A percentile compares a stretch with the other conserved stretches of the same genome.
These are phyloP conservation scores for Medicago ruthenica DNA, from an alignment of 306 rosid species.

Conservation along the genomic window DNA sequence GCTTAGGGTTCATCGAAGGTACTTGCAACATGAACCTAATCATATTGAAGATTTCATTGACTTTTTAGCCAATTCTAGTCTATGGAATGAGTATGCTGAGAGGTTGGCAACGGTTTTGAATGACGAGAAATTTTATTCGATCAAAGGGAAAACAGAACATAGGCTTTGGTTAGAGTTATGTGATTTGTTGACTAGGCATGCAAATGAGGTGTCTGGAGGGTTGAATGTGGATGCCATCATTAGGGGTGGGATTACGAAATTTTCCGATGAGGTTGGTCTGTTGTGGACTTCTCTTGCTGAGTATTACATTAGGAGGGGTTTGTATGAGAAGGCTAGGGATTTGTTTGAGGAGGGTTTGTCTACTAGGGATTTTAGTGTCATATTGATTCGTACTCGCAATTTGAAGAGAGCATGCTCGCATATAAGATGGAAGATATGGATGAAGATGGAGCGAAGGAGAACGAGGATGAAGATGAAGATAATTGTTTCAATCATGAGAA, in stretches of 20 bases:
- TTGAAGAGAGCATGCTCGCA: slow-evolving; percentile 89
- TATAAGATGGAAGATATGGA: slow-evolving; percentile 77
- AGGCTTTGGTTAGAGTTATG: slow-evolving; percentile 88
- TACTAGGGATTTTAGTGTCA: slow-evolving; percentile 88
- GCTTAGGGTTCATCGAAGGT: slow-evolving; percentile 86
- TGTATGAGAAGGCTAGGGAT: slow-evolving; percentile 96
- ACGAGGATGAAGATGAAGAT: slow-evolving; percentile 45
- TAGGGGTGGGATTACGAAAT: slow-evolving; percentile 91
- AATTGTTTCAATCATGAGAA: neutral
- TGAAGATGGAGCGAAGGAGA: slow-evolving; percentile 42
- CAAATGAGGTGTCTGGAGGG: slow-evolving; percentile 91
- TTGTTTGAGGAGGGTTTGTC: slow-evolving; percentile 95
- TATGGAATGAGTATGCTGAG: slow-evolving; percentile 91
- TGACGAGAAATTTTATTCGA: slow-evolving; percentile 75
- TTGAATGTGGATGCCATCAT: slow-evolving; percentile 85
- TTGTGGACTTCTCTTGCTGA: slow-evolving; percentile 91
- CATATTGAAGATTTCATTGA: slow-evolving; percentile 87
- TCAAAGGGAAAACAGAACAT: slow-evolving; percentile 85
- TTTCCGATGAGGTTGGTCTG: slow-evolving; percentile 89
- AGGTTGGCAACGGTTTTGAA: slow-evolving; percentile 81
- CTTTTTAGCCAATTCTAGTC: slow-evolving; percentile 69
- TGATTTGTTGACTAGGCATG: slow-evolving; percentile 85
- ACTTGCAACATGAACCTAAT: slow-evolving; percentile 75
- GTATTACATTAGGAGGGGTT: slow-evolving; percentile 86
- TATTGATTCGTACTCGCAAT: slow-evolving; percentile 79